Conservation (phyloP, 257 asterid species). For the Striga asiatica region DNA sequence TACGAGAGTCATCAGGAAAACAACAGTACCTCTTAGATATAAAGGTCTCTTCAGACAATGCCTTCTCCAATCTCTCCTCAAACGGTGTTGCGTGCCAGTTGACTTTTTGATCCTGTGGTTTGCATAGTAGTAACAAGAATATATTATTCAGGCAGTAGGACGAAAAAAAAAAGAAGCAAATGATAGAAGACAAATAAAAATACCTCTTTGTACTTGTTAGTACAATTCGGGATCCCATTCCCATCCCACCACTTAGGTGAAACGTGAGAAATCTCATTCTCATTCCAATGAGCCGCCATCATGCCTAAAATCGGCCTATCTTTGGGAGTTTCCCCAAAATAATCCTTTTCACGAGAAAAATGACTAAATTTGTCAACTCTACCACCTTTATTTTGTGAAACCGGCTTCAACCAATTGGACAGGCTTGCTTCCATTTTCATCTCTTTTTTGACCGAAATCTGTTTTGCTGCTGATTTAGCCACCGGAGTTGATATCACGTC, state of each 20-base stretch:
- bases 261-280: constrained; percentile 36
- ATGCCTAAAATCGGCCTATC: constrained; percentile 90
- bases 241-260: constrained; percentile 87
- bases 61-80: constrained; percentile 94
- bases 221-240: constrained; percentile 89
- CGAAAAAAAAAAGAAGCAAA: not conserved
- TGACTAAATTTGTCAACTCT: constrained; percentile 18
- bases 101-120: constrained; percentile 70
- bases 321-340: constrained; percentile 34
- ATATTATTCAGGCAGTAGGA: not conserved
- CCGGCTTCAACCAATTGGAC: constrained; percentile 53
- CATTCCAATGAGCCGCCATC: constrained; percentile 92
- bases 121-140: not conserved
- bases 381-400: constrained; percentile 23
- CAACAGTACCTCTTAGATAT: constrained; percentile 50
- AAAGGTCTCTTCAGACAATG: constrained; percentile 67
- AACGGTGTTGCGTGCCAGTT: constrained; percentile 98
- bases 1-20: constrained; percentile 6
- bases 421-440: constrained; percentile 36
- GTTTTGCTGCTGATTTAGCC: constrained; percentile 12
- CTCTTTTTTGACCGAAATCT: constrained; percentile 27
- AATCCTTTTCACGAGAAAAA: constrained; percentile 8
- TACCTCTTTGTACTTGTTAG: constrained; percentile 94
- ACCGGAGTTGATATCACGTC: constrained; percentile 17
- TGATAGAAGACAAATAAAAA: not conserved